These are phyloP conservation scores for Pseudogymnoascus verrucosus DNA, from an alignment of 2,329 filamentous ascomycete species.

Conservation along the genomic window DNA sequence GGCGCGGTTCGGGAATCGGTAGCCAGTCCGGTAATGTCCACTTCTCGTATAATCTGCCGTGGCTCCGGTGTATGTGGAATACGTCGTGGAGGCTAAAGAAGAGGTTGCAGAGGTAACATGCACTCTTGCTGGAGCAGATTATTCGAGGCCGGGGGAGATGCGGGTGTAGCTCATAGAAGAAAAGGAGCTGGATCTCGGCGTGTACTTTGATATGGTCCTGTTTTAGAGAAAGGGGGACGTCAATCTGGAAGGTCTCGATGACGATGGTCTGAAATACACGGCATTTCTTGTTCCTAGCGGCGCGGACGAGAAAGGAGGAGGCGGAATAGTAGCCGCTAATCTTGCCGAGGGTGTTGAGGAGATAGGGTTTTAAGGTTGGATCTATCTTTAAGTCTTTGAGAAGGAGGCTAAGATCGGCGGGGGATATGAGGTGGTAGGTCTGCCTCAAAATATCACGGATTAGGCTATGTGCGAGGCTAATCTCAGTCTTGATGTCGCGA, in stretches of 20 bases:
- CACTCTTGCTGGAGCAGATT: slow-evolving; percentile 41
- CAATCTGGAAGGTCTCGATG: slow-evolving; percentile 18
- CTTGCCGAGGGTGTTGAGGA: slow-evolving; percentile 25
- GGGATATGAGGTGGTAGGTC: slow-evolving; percentile 1
- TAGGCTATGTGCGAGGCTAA: background rate
- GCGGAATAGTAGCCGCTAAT: slow-evolving; percentile 26
- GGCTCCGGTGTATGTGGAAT: slow-evolving; percentile 34
- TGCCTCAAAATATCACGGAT: slow-evolving; percentile 12
- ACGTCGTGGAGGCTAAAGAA: slow-evolving; percentile 37
- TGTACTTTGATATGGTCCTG: slow-evolving; percentile 32
- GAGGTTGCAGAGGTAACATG: slow-evolving; percentile 43
- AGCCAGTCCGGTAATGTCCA: slow-evolving; percentile 36
- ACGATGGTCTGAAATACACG: slow-evolving; percentile 21
- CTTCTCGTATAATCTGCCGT: slow-evolving; percentile 37
- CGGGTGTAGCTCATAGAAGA: slow-evolving; percentile 32
- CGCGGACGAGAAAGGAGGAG: slow-evolving; percentile 21
- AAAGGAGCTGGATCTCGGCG: slow-evolving; percentile 43
- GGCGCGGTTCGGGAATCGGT: slow-evolving; percentile 12
- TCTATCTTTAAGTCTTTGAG: slow-evolving; percentile 9
- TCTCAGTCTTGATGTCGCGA: background rate
- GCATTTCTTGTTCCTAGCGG: slow-evolving; percentile 18
- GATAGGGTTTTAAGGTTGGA: slow-evolving; percentile 15
- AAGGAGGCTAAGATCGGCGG: slow-evolving; percentile 6
- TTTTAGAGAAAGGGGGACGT: slow-evolving; percentile 11
- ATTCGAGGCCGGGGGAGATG: slow-evolving; percentile 31